Evolutionary conservation across 495 filamentous ascomycete species (phyloP), one percentile per base, ranked within the genome.

Genomic region (Achaetomiella virescens): DNA sequence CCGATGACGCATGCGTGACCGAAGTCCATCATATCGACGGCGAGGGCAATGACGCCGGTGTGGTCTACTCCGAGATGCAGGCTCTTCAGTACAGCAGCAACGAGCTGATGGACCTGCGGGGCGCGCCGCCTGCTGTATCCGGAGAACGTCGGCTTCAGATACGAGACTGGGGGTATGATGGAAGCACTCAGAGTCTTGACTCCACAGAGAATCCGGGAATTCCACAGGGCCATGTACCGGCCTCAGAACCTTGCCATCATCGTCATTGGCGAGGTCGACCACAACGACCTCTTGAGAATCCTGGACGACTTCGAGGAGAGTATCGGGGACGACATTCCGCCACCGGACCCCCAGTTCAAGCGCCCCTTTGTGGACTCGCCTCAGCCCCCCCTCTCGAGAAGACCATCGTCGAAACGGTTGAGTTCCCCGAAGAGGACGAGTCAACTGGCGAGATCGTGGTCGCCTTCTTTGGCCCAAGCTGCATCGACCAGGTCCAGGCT

Each of bases 11-110:
- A 4, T 97, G 92, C 66, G 85, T 95, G 61, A 99, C 93, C 2
- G 93, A 99, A 64, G 93, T 99, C 25, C 89, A 95, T 72, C 95
- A 99, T 68, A 80, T 99, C 50, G 89, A 99, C 68, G 90, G 90
- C 35, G 78, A 84, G 54, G 93, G 92, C 45, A 85, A 97, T 60
- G 95, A 99, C 79, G 93, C 93, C 24, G 93, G 91, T 58, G 93
- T 98, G 4, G 93, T 97, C 18, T 99, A 97, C 73, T 97, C 95
- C 1, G 93, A 99, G 71, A 97, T 99, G 93, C 93, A 99, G 68
- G 95, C 83, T 11, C 83, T 93, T 1, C 87, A 99, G 68, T 96
- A 96, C 65, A 86, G 79, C 17, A 81, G 84, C 55, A 72, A 73
- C 14, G 88, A 95, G 67, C 82, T 97, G 33, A 96, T 97, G 79